Evolutionary conservation across 2,329 filamentous ascomycete species (phyloP).

Genomic region (Claviceps paspali): DNA sequence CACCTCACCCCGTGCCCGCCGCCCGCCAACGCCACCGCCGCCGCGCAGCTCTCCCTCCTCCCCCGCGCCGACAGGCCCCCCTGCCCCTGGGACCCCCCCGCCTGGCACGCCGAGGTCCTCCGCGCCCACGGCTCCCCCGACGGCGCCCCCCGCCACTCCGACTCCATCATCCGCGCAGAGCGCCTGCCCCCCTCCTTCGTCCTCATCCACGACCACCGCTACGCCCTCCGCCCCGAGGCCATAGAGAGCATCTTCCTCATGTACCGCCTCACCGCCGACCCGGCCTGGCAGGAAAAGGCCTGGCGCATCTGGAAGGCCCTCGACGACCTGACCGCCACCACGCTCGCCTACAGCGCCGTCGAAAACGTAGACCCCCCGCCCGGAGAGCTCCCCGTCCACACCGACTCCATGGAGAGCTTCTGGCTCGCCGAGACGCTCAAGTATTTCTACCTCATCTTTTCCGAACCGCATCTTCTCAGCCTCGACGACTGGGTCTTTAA

Average conservation of each 20-base stretch:
- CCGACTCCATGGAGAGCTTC: conserved; percentile 53
- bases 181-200: conserved; percentile 44
- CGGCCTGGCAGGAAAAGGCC: conserved; percentile 27
- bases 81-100: conserved; percentile 21
- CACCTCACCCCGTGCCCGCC: conserved; percentile 23
- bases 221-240: conserved; percentile 37
- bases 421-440: conserved; percentile 63
- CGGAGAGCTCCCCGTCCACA: conserved; percentile 18
- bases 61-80: too few species aligned
- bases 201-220: conserved; percentile 33
- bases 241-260: conserved; percentile 38
- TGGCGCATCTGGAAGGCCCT: conserved; percentile 39
- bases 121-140: conserved; percentile 10
- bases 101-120: conserved; percentile 20
- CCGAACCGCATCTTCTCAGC: conserved; percentile 44
- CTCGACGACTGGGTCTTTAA: conserved; percentile 55
- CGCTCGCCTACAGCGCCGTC: conserved; percentile 34
- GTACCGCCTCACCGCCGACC: conserved; percentile 35
- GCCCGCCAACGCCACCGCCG: background rate
- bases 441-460: conserved; percentile 60
- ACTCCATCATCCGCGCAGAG: conserved; percentile 13
- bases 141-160: conserved; percentile 11
- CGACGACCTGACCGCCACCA: conserved; percentile 29
- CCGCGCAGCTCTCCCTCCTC: too few species aligned
- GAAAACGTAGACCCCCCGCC: conserved; percentile 18